Conservation (phyloP, 345 rosid species). For the Sapria himalayana region DNA sequence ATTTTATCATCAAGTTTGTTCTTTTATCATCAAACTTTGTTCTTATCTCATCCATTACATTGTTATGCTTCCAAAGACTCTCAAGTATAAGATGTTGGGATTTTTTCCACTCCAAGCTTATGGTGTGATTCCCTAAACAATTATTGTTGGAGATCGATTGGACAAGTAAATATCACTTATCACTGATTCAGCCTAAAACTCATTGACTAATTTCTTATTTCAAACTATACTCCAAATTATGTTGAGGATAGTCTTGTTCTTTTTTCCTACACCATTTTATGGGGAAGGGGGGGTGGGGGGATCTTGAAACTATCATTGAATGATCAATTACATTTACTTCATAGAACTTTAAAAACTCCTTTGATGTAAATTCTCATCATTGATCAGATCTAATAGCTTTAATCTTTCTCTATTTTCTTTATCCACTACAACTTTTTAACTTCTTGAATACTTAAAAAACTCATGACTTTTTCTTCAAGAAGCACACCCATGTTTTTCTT, state of each 20-base stretch:
- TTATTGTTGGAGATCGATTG: conserved; percentile 1
- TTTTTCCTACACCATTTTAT: background rate
- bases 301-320: background rate
- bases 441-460: background rate
- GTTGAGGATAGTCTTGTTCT: background rate
- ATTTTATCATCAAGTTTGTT: too few species aligned
- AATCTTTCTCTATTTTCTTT: background rate
- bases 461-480: background rate
- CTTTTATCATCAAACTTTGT: background rate
- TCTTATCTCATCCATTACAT: background rate
- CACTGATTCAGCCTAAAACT: conserved; percentile 1
- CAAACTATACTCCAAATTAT: conserved; percentile 5
- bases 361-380: background rate
- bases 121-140: background rate
- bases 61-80: background rate
- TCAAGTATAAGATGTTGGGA: background rate
- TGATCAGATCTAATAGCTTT: background rate
- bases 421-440: background rate
- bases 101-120: background rate
- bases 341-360: background rate
- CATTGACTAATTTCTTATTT: background rate
- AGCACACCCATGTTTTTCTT: conserved; percentile 1
- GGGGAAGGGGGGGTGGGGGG: too few species aligned
- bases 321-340: background rate
- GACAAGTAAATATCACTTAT: background rate